Evolutionary conservation across 331 rosid genomes (phyloP), one percentile per base, ranked within the genome.

Genomic region (Quercus phellos): DNA sequence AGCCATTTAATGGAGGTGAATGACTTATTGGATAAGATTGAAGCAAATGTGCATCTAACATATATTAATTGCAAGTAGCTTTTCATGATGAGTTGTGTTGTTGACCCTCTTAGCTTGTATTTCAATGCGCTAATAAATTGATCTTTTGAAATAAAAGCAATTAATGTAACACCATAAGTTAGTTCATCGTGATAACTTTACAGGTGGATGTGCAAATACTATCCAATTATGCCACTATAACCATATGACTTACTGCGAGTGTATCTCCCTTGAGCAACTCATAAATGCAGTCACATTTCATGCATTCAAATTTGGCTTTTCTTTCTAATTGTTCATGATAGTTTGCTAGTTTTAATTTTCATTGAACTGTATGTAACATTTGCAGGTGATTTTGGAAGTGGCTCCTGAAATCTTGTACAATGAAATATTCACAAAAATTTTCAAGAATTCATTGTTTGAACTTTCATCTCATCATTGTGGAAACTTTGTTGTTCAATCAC

Each of bases 1-100:
- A 92, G 99, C 82, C 99, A 81, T 90, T 89, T 92, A 75, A 91
- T 92, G 97, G 99, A 91, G 98, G 98, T 94, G 83, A 85, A 85
- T 71, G 60, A 55, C 79, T 32, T 59, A 56, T 64, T 69, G 38
- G 75, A 66, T 16, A 29, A 51, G 46, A 69, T 58, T 60, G 51
- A 54, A 32, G 55, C 55, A 58, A 26, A 42, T 64, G 71, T 70
- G 55, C 55, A 30, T 75, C 22, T 34, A 59, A 59, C 18, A 70
- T 64, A 53, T 70, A 79, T 56, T 43, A 18, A 73, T 30, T 22
- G 56, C 67, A 51, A 21, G 6, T 24, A 63, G 11, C 26, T 16
- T 69, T 61, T 24, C 43, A 43, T 21, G 11, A 26, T 35, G 70
- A 10, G n/a, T 21, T 34, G 0, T 7, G 18, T 22, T 3, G 12